phyloP scores from a whole-genome alignment of 164 flowering plant species.

The Annona squamosa region DNA sequence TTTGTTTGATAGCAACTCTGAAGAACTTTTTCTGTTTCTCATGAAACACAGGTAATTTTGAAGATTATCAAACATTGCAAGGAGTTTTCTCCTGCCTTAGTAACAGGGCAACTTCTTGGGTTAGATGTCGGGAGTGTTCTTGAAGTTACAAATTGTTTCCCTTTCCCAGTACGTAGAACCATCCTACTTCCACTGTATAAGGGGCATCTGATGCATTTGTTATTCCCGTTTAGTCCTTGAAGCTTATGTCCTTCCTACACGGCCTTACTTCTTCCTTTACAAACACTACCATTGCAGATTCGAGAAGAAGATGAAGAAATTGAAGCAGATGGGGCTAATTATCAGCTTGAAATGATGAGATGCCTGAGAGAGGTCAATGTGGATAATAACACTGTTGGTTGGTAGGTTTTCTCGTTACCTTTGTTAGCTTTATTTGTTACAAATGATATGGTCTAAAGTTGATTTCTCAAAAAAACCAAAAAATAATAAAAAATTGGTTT shows the following conservation, averaged over 20 bases:
- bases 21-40: background rate
- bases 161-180: constrained; percentile 67
- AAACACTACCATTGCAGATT: constrained; percentile 27
- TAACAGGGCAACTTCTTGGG: constrained; percentile 94
- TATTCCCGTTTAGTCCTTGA: background rate
- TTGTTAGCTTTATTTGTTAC: too few species aligned
- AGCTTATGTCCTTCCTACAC: background rate
- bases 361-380: constrained; percentile 98
- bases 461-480: background rate
- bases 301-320: constrained; percentile 94
- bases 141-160: constrained; percentile 96
- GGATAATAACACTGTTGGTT: constrained; percentile 91
- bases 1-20: background rate
- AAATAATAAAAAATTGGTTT: too few species aligned
- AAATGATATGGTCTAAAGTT: background rate
- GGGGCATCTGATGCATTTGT: background rate
- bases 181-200: background rate
- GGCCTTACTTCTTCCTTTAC: background rate
- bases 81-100: constrained; percentile 82
- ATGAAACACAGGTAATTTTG: constrained; percentile 48
- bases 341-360: constrained; percentile 99
- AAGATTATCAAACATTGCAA: constrained; percentile 96
- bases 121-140: constrained; percentile 97
- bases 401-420: constrained; percentile 15
- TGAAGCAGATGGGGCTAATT: constrained; percentile 99